A percentile compares a stretch with the other conserved stretches of the same genome.
Conservation (phyloP, 805 yeast species). For the Ogataea degrootiae region DNA sequence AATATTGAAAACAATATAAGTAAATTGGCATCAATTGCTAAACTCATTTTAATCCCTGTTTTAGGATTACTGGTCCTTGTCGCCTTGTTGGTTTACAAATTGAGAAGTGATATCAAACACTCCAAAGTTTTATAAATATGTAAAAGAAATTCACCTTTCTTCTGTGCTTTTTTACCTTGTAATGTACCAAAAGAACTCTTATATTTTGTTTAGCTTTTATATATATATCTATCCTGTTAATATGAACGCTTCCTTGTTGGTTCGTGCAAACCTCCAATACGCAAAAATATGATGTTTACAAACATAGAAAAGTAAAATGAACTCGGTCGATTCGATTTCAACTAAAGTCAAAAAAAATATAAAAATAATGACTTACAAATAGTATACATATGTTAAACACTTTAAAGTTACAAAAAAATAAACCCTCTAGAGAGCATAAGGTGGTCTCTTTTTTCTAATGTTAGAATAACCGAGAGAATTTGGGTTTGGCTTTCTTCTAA, state of each 20-base stretch:
- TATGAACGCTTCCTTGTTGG: too few species aligned
- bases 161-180: too few species aligned
- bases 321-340: too few species aligned
- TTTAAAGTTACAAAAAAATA: neutral
- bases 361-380: neutral
- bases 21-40: slow-evolving; percentile 15
- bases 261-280: too few species aligned
- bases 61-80: slow-evolving; percentile 36
- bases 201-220: too few species aligned
- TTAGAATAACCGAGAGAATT: slow-evolving; percentile 43
- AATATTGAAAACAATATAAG: slow-evolving; percentile 17
- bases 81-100: slow-evolving; percentile 43
- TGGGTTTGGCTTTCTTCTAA: slow-evolving; percentile 43
- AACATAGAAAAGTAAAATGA: too few species aligned
- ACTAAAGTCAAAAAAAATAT: neutral
- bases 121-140: slow-evolving; percentile 44
- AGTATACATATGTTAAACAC: neutral
- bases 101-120: slow-evolving; percentile 60
- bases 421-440: slow-evolving; percentile 28
- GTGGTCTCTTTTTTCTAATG: slow-evolving; percentile 40
- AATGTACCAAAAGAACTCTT: too few species aligned
- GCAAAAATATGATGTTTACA: too few species aligned
- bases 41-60: slow-evolving; percentile 33
- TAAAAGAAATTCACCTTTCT: too few species aligned
- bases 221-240: too few species aligned